Conservation (phyloP, 148 eudicot genomes). For the Nepenthes mirabilis region DNA sequence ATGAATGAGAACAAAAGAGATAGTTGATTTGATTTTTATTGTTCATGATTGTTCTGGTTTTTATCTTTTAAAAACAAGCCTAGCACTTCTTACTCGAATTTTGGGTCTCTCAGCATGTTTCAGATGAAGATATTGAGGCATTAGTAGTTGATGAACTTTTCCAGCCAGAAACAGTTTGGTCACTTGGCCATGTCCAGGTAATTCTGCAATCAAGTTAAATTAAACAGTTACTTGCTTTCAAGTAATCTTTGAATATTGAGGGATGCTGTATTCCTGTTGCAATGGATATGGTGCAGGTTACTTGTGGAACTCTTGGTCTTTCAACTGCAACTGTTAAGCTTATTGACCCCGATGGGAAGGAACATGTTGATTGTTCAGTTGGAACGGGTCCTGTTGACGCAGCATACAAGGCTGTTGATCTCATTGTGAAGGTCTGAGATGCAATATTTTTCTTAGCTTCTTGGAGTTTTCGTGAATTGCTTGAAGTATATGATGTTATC, state of each 20-base stretch:
- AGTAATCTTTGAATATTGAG: neutral
- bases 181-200: slow-evolving; percentile 86
- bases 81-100: neutral
- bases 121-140: slow-evolving; percentile 85
- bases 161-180: slow-evolving; percentile 87
- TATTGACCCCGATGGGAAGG: slow-evolving; percentile 54
- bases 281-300: slow-evolving; percentile 33
- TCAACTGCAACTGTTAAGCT: slow-evolving; percentile 88
- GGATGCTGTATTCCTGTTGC: neutral
- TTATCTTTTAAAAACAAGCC: no score
- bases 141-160: slow-evolving; percentile 76
- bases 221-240: neutral
- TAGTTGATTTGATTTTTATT: no score
- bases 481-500: neutral
- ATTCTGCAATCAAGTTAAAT: neutral
- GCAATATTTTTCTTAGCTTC: neutral
- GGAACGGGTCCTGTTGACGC: slow-evolving; percentile 98
- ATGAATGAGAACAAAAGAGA: no score
- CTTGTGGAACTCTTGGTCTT: slow-evolving; percentile 89
- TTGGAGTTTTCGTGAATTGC: neutral
- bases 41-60: no score
- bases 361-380: slow-evolving; percentile 61
- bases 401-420: slow-evolving; percentile 89
- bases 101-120: slow-evolving; percentile 31
- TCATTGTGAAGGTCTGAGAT: slow-evolving; percentile 58